Base-by-base conservation (phyloP, 352 stramenopile genomes). In the Phytophthora tubulina region DNA sequence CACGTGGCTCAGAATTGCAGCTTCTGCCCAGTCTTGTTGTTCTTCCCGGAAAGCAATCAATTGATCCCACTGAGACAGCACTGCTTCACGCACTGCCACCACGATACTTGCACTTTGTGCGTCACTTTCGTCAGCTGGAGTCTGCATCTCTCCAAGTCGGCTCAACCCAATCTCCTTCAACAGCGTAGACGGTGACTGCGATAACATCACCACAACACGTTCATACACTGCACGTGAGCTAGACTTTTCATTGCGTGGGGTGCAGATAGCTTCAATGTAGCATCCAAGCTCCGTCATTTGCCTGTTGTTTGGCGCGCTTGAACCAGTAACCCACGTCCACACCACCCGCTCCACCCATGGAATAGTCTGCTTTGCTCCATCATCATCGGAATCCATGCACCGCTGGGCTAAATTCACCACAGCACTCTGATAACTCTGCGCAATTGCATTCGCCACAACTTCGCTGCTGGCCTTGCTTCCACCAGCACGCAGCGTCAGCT, bases 1-100 rank as follows among this genome's bases (percentile, higher is more conserved):
- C 13, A 85, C 49, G 48, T 82, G 53, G 39, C 73, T 82, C 11
- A 92, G 38, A 2, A 91, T 30, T n/a, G 82, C 85, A 60, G 80
- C 80, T 36, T 73, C 72, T 21, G 49, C 45, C 79, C 77, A 90
- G 15, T 81, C 56, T 1, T 64, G 60, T 6, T 72, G 49, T 8
- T 70, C 52, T 60, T 88, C 80, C 17, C 46, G 73, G 27, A 60
- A 30, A 3, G 48, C 27, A 5, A 76, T 60, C 21, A 81, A 7
- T 30, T 76, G 33, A 14, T 68, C 36, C 73, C 73, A 84, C 27
- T 82, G 62, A 14, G 32, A 59, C 2, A 79, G 31, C 13, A 86
- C 68, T 60, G 74, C 73, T 39, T 68, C 38, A 45, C 52, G 49
- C 11, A 65, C 60, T 15, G 30, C 2, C 3, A 32, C 49, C 21